These are phyloP conservation scores for Echinosophora koreensis DNA, from an alignment of 306 rosid species.

Conservation along the genomic window DNA sequence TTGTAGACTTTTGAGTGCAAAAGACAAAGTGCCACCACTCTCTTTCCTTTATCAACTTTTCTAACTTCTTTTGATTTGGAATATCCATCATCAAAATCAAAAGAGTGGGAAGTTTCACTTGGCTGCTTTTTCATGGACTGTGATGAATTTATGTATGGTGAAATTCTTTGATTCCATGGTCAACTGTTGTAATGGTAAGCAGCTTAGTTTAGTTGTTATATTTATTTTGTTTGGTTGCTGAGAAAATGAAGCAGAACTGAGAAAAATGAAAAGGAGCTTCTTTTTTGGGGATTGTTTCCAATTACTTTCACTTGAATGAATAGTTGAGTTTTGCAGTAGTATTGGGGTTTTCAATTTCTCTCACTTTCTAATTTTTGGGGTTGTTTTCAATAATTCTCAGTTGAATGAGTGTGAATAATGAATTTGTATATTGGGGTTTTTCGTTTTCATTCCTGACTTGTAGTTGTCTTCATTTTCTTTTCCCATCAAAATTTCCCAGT, in stretches of 20 bases:
- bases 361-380: background rate
- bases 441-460: slow-evolving; percentile 31
- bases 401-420: slow-evolving; percentile 17
- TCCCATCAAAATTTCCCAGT: slow-evolving; percentile 5
- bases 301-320: background rate
- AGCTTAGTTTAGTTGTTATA: background rate
- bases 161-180: slow-evolving; percentile 41
- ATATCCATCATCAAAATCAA: slow-evolving; percentile 35
- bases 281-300: slow-evolving; percentile 21
- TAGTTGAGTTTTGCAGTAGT: too few species aligned
- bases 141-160: slow-evolving; percentile 57
- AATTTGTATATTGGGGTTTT: background rate
- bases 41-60: slow-evolving; percentile 29
- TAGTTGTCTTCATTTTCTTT: slow-evolving; percentile 6
- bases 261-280: background rate
- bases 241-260: slow-evolving; percentile 39
- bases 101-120: slow-evolving; percentile 16
- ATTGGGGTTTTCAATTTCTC: too few species aligned
- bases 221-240: slow-evolving; percentile 50
- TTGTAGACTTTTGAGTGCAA: slow-evolving; percentile 23
- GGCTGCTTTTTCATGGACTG: slow-evolving; percentile 60
- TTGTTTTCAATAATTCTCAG: slow-evolving; percentile 15
- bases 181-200: slow-evolving; percentile 47
- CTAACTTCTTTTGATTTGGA: slow-evolving; percentile 36
- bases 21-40: slow-evolving; percentile 43